Conservation (phyloP, 2,329 filamentous ascomycete genomes). For the Ceratocystis colombiana region DNA sequence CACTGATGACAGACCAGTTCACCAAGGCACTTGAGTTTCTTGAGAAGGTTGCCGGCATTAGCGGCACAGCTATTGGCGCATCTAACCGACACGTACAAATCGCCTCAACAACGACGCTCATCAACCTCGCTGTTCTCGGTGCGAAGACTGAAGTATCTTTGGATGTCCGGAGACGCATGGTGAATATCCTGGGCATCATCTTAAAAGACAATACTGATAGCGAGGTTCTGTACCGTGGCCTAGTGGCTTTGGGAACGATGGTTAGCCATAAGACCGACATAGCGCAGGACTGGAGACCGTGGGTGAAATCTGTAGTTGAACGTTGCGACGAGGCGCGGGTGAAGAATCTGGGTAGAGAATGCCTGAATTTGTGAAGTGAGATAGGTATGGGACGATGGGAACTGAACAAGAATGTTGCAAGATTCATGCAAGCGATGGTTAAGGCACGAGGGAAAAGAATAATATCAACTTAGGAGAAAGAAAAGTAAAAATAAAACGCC, state of each 20-base stretch:
- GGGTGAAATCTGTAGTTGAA: slow-evolving; percentile 38
- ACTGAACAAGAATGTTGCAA: neutral
- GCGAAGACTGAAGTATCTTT: slow-evolving; percentile 27
- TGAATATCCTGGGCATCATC: slow-evolving; percentile 53
- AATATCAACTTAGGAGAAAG: too few species aligned
- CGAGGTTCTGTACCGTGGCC: slow-evolving; percentile 70
- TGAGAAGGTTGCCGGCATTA: slow-evolving; percentile 48
- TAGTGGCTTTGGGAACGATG: slow-evolving; percentile 71
- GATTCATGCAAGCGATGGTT: too few species aligned
- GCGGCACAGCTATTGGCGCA: slow-evolving; percentile 40
- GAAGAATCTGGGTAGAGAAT: slow-evolving; percentile 40
- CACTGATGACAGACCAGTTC: slow-evolving; percentile 48
- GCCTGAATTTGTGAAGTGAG: slow-evolving; percentile 32
- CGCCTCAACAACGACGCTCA: slow-evolving; percentile 67
- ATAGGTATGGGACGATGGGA: neutral
- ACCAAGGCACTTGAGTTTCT: slow-evolving; percentile 54
- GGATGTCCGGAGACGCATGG: slow-evolving; percentile 42
- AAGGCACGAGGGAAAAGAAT: too few species aligned
- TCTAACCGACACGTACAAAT: slow-evolving; percentile 71
- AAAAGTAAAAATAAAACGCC: neutral
- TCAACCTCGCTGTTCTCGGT: slow-evolving; percentile 70
- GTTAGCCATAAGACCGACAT: slow-evolving; percentile 40
- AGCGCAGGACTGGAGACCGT: slow-evolving; percentile 28
- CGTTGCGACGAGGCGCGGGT: slow-evolving; percentile 41
- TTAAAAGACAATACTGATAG: slow-evolving; percentile 59